Conservation (phyloP, 176 grass and related monocot genomes). For the Zoysia japonica region DNA sequence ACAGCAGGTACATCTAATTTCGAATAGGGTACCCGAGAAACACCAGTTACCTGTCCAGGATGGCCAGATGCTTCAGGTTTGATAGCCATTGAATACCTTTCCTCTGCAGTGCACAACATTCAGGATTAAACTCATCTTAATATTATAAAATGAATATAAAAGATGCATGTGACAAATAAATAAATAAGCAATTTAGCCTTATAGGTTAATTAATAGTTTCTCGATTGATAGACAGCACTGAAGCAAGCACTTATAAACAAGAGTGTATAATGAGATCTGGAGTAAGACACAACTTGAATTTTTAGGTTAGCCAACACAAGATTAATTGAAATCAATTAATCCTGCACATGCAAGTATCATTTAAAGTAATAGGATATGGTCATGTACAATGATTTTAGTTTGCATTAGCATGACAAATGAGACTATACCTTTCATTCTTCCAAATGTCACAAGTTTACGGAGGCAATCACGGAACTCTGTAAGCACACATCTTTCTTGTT, state of each 20-base stretch:
- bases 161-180: neutral
- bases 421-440: constrained; percentile 83
- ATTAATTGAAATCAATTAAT: neutral
- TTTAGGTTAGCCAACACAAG: neutral
- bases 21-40: constrained; percentile 36
- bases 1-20: constrained; percentile 53
- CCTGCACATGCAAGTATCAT: neutral
- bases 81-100: constrained; percentile 55
- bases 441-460: constrained; percentile 64
- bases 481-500: constrained; percentile 86
- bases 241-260: neutral
- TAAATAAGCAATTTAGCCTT: neutral
- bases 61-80: constrained; percentile 54
- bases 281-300: neutral
- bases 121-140: constrained; percentile 38
- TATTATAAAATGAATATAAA: constrained; percentile 10
- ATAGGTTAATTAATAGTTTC: neutral
- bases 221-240: neutral
- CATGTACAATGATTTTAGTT: constrained; percentile 2
- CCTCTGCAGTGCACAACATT: constrained; percentile 53
- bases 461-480: constrained; percentile 79
- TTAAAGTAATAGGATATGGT: neutral
- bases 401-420: constrained; percentile 23
- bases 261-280: neutral
- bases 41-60: constrained; percentile 61